Base-by-base conservation (phyloP, 148 eudicot genomes). In the Dianthus caryophyllus region DNA sequence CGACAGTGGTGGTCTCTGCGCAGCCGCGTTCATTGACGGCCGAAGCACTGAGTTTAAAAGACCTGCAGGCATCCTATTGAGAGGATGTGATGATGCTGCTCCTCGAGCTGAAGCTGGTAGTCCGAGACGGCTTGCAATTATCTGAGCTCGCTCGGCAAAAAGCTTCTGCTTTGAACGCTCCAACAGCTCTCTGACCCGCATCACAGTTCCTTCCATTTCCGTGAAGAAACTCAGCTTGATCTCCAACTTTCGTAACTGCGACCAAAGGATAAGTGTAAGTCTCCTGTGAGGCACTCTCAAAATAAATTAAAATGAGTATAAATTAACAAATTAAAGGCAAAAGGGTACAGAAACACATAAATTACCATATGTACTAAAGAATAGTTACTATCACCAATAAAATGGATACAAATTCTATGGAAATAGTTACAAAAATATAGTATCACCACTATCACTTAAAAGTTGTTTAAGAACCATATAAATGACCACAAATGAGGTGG, bases 181-280 rank as follows among this genome's bases (percentile, higher is more conserved):
- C 65, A 94, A 67, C 38, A 79, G 96, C 73, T 94, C 97, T 76
- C 82, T 82, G 9, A 88, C 86, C 75, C 93, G 84, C 84, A 79
- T 71, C 9, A 83, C 78, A 52, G 84, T 73, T 67, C 73, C 80
- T 20, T 88, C 97, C 93, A 94, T 84, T 27, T 94, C 99, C 51
- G 79, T 58, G 76, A 94, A 94, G 79, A 84, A 90, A 73, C 85
- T 79, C 76, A 94, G 73, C 85, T 94, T 94, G 43, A 76, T 67
- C 81, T 94, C 99, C 83, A 94, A 70, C 78, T 94, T 94, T 73
- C 79, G 82, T 67, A 90, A 58, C 99, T 94, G 91, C 83, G 74
- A 66, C 22, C 55, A 75, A 49, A 21, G 33, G 41, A n/a, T n/a
- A n/a, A n/a, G n/a, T n/a, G n/a, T n/a, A n/a, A n/a, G n/a, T n/a